A percentile compares a stretch with the other conserved stretches of the same genome.
phyloP scores from a whole-genome alignment of 805 yeast species.

The Torulaspora delbrueckii region DNA sequence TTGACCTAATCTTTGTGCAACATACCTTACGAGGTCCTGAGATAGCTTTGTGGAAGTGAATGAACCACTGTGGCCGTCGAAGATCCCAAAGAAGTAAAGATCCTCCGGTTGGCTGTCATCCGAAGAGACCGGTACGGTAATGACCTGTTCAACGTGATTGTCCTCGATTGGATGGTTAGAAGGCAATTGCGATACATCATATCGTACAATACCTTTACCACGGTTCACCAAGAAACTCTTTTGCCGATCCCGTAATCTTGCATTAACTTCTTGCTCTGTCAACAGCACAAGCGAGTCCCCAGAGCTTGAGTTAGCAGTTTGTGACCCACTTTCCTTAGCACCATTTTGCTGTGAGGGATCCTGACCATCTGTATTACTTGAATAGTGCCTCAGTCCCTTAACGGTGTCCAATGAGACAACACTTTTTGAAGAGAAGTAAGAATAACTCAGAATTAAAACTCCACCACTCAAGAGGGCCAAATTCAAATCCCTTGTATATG shows the following conservation, averaged over 20 bases:
- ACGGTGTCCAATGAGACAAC: constrained; percentile 27
- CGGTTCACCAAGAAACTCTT: constrained; percentile 77
- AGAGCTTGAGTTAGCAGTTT: neutral
- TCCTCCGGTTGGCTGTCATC: constrained; percentile 46
- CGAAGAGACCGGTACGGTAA: constrained; percentile 57
- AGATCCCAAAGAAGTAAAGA: constrained; percentile 93
- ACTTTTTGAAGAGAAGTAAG: constrained; percentile 15
- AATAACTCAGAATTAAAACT: constrained; percentile 18
- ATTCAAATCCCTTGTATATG: constrained; percentile 11
- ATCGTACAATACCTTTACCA: constrained; percentile 81
- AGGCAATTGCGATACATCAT: constrained; percentile 85
- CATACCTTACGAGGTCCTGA: constrained; percentile 69
- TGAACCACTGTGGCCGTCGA: constrained; percentile 97
- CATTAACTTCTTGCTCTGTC: constrained; percentile 66
- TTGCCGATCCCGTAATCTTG: constrained; percentile 63
- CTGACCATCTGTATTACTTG: constrained; percentile 7
- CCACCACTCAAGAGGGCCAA: constrained; percentile 17
- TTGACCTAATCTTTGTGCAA: constrained; percentile 70
- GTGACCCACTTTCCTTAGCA: neutral
- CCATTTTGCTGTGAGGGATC: neutral
- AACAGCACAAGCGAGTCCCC: constrained; percentile 42
- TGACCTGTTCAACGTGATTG: constrained; percentile 78
- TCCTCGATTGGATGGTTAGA: constrained; percentile 94
- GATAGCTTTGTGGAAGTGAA: constrained; percentile 83
- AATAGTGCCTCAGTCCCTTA: constrained; percentile 26